Evolutionary conservation across 495 filamentous ascomycete genomes (phyloP), one percentile per base, ranked within the genome.

Genomic region (Penicillium simplicissimum): DNA sequence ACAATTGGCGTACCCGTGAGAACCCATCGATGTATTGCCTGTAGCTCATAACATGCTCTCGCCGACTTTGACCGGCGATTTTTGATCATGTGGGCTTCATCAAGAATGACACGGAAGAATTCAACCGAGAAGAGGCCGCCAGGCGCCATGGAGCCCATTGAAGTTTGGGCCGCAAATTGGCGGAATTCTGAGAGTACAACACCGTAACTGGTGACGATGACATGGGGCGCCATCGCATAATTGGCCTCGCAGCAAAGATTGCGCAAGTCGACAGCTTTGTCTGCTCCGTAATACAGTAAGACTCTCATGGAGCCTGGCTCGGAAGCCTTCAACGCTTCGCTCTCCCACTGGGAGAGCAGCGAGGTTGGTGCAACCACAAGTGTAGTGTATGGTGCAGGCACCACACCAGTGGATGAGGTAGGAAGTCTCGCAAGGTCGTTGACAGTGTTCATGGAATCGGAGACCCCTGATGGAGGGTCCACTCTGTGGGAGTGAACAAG

Each of bases 1-100:
- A 98, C 94, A 52, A 98, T 98, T 0, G 95, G 95, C 3, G 95
- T 98, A 13, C 95, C 95, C 0, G 96, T 98, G 25, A 98, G 80
- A 25, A 88, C 90, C 95, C 95, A 98, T 58, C 95, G 85, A 74
- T 97, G 95, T 38, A 83, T 83, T 5, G 92, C 91, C 19, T 82
- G 84, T 17, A 98, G 80, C 62, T 95, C 92, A 63, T 94, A 97
- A 73, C 96, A 98, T 14, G 95, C 93, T 71, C 88, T 90, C 2
- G 95, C 91, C 3, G 94, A 94, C 75, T 98, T 98, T 2, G 85
- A 88, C 59, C 84, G 87, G 40, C 93, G 83, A 67, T 97, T 97
- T 74, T 97, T 98, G 72, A 98, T 96, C 52, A 86, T 82, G 72
- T 98, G 95, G 1, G 90, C 95, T 76, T 98, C 95, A 64, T 98